Evolutionary conservation across 2,329 filamentous ascomycete species (phyloP).

Genomic region (Ascochyta lentis): DNA sequence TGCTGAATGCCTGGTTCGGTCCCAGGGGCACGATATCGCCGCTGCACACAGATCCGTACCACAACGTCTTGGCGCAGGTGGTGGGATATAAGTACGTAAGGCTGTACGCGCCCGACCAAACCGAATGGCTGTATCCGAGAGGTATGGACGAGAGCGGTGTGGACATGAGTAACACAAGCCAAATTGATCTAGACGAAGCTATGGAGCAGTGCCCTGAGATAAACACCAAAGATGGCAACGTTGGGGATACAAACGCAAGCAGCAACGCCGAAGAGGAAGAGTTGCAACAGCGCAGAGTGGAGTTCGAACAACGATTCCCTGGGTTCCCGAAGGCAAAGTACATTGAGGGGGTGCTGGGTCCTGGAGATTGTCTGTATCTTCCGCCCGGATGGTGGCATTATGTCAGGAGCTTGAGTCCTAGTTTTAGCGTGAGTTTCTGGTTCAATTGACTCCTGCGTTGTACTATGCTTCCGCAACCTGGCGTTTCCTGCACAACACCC

Average conservation of each 20-base stretch:
- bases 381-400: slow-evolving; percentile 99
- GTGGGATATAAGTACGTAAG: slow-evolving; percentile 92
- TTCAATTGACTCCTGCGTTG: slow-evolving; percentile 52
- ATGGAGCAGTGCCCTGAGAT: slow-evolving; percentile 57
- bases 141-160: slow-evolving; percentile 70
- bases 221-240: slow-evolving; percentile 15
- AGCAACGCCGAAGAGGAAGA: not conserved
- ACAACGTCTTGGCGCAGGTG: slow-evolving; percentile 89
- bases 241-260: slow-evolving; percentile 37
- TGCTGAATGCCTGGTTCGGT: slow-evolving; percentile 92
- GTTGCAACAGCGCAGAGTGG: not conserved
- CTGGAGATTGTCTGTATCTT: slow-evolving; percentile 87
- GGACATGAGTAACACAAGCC: slow-evolving; percentile 91
- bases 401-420: slow-evolving; percentile 81
- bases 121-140: slow-evolving; percentile 65
- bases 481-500: no score
- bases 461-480: no score
- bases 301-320: slow-evolving; percentile 53
- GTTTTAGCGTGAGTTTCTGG: slow-evolving; percentile 97
- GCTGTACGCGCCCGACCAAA: slow-evolving; percentile 75
- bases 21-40: slow-evolving; percentile 88
- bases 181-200: slow-evolving; percentile 74
- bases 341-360: slow-evolving; percentile 77
- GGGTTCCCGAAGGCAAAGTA: slow-evolving; percentile 68
- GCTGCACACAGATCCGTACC: slow-evolving; percentile 90